Evolutionary conservation across 1,139 yeast species (phyloP).

Genomic region (Lodderomyces oxycetoniae): DNA sequence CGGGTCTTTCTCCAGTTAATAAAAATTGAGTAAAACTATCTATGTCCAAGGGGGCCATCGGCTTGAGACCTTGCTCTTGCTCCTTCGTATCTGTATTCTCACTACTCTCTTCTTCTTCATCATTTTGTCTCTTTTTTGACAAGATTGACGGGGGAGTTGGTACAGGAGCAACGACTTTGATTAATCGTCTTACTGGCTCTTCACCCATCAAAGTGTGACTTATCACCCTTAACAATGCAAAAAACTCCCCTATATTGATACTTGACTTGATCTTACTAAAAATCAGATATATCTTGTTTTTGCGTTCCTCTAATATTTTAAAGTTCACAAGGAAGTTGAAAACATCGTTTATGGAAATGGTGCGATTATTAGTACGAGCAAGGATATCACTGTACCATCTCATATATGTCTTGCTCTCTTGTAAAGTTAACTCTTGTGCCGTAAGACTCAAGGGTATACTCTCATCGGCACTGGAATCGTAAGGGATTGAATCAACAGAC

Average conservation of each 20-base stretch:
- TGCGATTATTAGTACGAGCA: conserved; percentile 50
- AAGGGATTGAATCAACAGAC: conserved; percentile 5
- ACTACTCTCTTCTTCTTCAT: conserved; percentile 35
- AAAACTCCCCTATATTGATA: conserved; percentile 70
- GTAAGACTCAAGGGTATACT: conserved; percentile 57
- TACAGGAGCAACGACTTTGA: conserved; percentile 50
- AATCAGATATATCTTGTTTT: conserved; percentile 43
- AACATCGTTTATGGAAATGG: conserved; percentile 59
- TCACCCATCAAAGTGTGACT: conserved; percentile 51
- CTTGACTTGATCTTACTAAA: conserved; percentile 48
- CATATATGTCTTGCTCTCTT: conserved; percentile 67
- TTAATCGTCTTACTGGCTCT: conserved; percentile 47
- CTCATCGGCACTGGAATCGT: conserved; percentile 4
- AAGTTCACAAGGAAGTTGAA: conserved; percentile 61
- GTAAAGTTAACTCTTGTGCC: conserved; percentile 54
- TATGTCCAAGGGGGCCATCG: conserved; percentile 46
- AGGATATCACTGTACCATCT: conserved; percentile 75
- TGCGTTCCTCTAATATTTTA: conserved; percentile 39
- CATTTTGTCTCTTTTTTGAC: conserved; percentile 48
- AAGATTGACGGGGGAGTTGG: conserved; percentile 69
- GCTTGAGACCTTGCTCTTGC: conserved; percentile 5
- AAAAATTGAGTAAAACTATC: conserved; percentile 73
- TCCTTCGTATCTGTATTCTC: conserved; percentile 13
- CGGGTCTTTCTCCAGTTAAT: conserved; percentile 67
- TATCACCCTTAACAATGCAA: conserved; percentile 62